phyloP scores from a whole-genome alignment of 371 early-diverging fungal genomes.

The Mycotypha africana region DNA sequence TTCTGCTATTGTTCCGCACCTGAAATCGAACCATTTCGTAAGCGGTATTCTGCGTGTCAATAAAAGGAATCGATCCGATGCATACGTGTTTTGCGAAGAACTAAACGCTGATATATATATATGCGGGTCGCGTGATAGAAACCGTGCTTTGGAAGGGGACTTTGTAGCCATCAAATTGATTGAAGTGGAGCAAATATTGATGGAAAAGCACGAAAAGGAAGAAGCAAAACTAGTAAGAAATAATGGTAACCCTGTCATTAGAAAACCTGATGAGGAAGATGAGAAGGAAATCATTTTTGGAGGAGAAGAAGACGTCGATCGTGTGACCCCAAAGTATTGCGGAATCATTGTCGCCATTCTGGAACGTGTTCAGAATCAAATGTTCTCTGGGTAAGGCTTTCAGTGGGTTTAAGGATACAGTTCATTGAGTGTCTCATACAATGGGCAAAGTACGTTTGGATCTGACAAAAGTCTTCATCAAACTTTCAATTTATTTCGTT shows the following conservation, averaged over 20 bases:
- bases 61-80: constrained; percentile 73
- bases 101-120: constrained; percentile 71
- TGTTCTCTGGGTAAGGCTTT: constrained; percentile 47
- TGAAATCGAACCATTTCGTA: constrained; percentile 40
- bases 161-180: constrained; percentile 75
- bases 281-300: constrained; percentile 49
- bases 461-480: no score
- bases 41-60: constrained; percentile 79
- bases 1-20: constrained; percentile 38
- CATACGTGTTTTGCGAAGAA: constrained; percentile 75
- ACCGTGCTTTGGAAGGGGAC: constrained; percentile 87
- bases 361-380: constrained; percentile 52
- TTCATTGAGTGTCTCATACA: no score
- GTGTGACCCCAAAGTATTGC: constrained; percentile 50
- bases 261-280: constrained; percentile 48
- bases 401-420: no score
- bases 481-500: no score
- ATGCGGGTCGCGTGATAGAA: constrained; percentile 69
- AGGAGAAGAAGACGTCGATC: constrained; percentile 48
- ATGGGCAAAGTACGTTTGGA: no score
- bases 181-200: constrained; percentile 53
- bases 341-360: constrained; percentile 65
- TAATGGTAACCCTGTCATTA: constrained; percentile 32
- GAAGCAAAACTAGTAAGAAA: constrained; percentile 41
- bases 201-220: constrained; percentile 49